Percentiles rank a stretch among this genome's conserved stretches.
Evolutionary conservation across 108 stramenopile species (phyloP).

Genomic region (Skeletonema costatum): DNA sequence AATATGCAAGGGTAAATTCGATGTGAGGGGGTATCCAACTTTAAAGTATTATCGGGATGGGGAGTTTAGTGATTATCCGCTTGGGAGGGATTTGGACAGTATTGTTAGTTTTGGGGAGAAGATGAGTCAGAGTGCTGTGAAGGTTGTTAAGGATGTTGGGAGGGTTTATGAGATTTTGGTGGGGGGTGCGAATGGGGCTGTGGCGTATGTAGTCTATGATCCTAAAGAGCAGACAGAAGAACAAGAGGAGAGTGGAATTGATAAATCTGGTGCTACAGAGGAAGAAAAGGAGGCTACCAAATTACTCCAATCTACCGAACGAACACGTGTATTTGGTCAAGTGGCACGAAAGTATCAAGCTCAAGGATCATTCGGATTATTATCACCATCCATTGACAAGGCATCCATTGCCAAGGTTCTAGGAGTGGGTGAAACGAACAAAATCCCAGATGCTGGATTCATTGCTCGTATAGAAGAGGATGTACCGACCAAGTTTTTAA

Average conservation of each 20-base stretch:
- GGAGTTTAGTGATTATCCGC: constrained; percentile 66
- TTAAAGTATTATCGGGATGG: constrained; percentile 77
- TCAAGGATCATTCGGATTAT: constrained; percentile 60
- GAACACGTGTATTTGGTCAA: constrained; percentile 66
- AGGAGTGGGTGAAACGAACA: constrained; percentile 13
- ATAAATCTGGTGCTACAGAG: constrained; percentile 39
- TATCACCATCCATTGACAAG: constrained; percentile 33
- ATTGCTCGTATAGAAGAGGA: constrained; percentile 58
- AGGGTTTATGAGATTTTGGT: background rate
- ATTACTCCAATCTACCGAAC: constrained; percentile 46
- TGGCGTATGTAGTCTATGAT: constrained; percentile 73
- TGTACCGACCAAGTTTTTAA: constrained; percentile 39
- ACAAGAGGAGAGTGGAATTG: constrained; percentile 16
- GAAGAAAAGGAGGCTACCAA: constrained; percentile 39
- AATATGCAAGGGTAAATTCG: constrained; percentile 57
- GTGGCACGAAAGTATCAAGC: constrained; percentile 77
- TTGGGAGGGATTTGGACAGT: constrained; percentile 58
- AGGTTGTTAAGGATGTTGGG: constrained; percentile 17
- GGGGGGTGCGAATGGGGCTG: constrained; percentile 11
- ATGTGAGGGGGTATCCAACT: constrained; percentile 80
- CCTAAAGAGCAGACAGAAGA: constrained; percentile 9
- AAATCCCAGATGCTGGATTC: constrained; percentile 23
- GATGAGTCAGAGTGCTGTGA: constrained; percentile 63
- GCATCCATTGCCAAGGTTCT: constrained; percentile 47
- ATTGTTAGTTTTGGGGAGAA: constrained; percentile 72